phyloP scores from a whole-genome alignment of 2,329 filamentous ascomycete genomes.

The Trichoderma cornu-damae region DNA sequence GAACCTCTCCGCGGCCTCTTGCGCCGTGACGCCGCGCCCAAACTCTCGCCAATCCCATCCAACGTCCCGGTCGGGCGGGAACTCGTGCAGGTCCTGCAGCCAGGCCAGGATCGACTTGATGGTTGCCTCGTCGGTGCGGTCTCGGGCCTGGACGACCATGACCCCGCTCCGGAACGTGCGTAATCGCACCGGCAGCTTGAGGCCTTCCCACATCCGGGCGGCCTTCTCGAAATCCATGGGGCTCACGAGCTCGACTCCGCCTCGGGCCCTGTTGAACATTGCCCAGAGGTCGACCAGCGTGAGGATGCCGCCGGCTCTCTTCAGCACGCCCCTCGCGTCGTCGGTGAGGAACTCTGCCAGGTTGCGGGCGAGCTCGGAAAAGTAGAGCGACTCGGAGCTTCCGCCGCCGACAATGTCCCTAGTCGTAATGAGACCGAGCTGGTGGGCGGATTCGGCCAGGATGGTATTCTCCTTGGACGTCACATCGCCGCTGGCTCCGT shows the following conservation, averaged over 20 bases:
- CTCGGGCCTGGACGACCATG: conserved; percentile 84
- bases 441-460: conserved; percentile 70
- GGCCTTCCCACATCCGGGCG: conserved; percentile 77
- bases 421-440: conserved; percentile 84
- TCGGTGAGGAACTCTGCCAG: conserved; percentile 86
- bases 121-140: conserved; percentile 87
- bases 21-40: conserved; percentile 80
- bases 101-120: conserved; percentile 70
- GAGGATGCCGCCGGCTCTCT: conserved; percentile 79
- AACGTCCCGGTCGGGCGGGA: conserved; percentile 59
- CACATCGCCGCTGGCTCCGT: conserved; percentile 53
- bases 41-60: conserved; percentile 73
- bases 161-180: conserved; percentile 88
- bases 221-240: conserved; percentile 90
- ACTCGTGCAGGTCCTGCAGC: conserved; percentile 67
- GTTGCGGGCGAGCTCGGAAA: conserved; percentile 80
- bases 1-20: conserved; percentile 83
- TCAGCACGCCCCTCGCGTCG: conserved; percentile 71
- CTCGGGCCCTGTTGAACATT: conserved; percentile 86
- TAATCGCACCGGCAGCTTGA: conserved; percentile 79
- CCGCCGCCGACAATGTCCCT: conserved; percentile 85
- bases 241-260: conserved; percentile 90
- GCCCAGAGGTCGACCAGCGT: conserved; percentile 89
- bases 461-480: conserved; percentile 67
- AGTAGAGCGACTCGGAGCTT: conserved; percentile 74